Conservation (phyloP, 805 yeast genomes). For the Barnettozyma populi region DNA sequence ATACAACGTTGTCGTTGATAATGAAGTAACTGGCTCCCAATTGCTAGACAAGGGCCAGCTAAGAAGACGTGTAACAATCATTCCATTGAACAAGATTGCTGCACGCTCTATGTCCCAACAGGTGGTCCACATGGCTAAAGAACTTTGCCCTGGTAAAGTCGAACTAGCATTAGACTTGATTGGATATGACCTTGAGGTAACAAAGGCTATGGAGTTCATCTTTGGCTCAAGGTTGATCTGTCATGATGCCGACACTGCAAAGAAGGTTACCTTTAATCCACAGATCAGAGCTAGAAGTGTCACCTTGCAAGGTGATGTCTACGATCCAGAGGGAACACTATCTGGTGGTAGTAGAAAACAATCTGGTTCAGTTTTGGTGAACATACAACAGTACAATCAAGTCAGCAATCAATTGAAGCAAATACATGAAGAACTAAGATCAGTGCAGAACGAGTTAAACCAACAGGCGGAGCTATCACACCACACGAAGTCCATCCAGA, state of each 20-base stretch:
- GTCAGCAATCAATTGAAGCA: slow-evolving; percentile 34
- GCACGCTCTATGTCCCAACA: slow-evolving; percentile 50
- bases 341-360: slow-evolving; percentile 87
- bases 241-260: slow-evolving; percentile 82
- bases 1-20: slow-evolving; percentile 87
- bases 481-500: slow-evolving; percentile 51
- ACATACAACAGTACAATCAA: slow-evolving; percentile 60
- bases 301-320: slow-evolving; percentile 87
- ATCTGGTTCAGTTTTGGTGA: slow-evolving; percentile 51
- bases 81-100: slow-evolving; percentile 83
- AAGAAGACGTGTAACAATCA: slow-evolving; percentile 78
- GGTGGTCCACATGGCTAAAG: slow-evolving; percentile 59
- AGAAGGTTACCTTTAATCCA: slow-evolving; percentile 82
- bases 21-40: slow-evolving; percentile 77
- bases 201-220: slow-evolving; percentile 82
- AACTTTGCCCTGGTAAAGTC: slow-evolving; percentile 76
- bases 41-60: slow-evolving; percentile 74
- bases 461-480: slow-evolving; percentile 39
- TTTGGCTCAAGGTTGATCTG: slow-evolving; percentile 91
- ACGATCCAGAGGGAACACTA: slow-evolving; percentile 93
- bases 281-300: slow-evolving; percentile 75
- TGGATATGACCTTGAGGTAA: slow-evolving; percentile 63
- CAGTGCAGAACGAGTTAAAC: slow-evolving; percentile 35
- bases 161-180: slow-evolving; percentile 84
- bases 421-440: slow-evolving; percentile 38